A percentile compares a stretch with the other conserved stretches of the same genome.
Evolutionary conservation across 2,329 filamentous ascomycete genomes (phyloP).

Genomic region (Fusarium sp.): DNA sequence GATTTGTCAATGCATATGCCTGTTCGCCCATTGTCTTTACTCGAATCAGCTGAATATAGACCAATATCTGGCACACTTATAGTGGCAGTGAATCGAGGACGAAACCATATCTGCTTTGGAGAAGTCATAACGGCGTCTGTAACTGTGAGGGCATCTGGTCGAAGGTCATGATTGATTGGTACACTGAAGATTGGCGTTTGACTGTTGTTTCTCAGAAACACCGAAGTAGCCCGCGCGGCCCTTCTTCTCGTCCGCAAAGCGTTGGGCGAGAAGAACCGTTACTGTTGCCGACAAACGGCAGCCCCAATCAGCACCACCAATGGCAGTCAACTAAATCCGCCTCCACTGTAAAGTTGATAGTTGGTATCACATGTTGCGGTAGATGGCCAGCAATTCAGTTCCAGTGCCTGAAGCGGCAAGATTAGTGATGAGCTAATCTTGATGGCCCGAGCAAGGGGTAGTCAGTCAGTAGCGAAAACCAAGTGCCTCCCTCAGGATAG

Average conservation of each 20-base stretch:
- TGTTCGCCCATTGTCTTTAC: slow-evolving; percentile 13
- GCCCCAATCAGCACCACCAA: slow-evolving; percentile 28
- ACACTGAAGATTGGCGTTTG: slow-evolving; percentile 26
- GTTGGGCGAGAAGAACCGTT: slow-evolving; percentile 35
- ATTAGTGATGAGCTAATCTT: slow-evolving; percentile 12
- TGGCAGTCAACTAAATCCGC: slow-evolving; percentile 20
- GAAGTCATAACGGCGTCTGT: slow-evolving; percentile 24
- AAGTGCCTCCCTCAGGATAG: slow-evolving; percentile 5
- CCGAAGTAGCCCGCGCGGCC: slow-evolving; percentile 14
- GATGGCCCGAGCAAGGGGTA: slow-evolving; percentile 10
- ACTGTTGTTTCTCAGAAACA: slow-evolving; percentile 30
- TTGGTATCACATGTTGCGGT: slow-evolving; percentile 22
- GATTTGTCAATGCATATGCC: slow-evolving; percentile 20
- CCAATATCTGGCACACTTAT: slow-evolving; percentile 25
- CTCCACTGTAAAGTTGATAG: slow-evolving; percentile 16
- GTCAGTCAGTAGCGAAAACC: not conserved
- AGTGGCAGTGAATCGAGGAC: slow-evolving; percentile 22
- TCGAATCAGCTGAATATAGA: slow-evolving; percentile 13
- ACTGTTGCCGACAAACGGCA: slow-evolving; percentile 25
- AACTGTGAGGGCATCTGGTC: slow-evolving; percentile 19
- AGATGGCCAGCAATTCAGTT: slow-evolving; percentile 6
- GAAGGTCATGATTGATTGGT: slow-evolving; percentile 24
- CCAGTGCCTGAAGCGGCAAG: slow-evolving; percentile 26
- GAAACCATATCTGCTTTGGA: slow-evolving; percentile 36
- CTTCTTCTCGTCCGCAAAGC: slow-evolving; percentile 17